Base-by-base conservation (phyloP, 495 filamentous ascomycete species). In the Podospora appendiculata region DNA sequence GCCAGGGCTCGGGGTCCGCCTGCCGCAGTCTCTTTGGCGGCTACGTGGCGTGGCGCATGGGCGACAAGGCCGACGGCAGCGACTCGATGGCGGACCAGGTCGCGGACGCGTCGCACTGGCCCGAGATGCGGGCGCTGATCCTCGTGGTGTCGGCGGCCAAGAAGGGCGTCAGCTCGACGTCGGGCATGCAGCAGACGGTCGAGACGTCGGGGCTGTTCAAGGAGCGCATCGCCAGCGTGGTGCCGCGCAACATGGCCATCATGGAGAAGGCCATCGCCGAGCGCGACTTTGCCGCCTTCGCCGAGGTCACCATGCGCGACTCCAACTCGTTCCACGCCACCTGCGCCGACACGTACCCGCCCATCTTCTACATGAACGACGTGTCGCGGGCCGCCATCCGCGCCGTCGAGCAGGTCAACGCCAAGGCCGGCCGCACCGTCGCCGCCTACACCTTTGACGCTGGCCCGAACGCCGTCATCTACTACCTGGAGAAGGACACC, bases 291-390 rank as follows among this genome's bases (percentile, higher is more conserved):
- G 81, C 80, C 52, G 70, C 72, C n/a, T 98, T 97, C 64, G 93
- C 84, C 5, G 80, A 85, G 67, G 79, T 96, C 35, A 95, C 94
- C 11, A 97, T 95, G 91, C 84, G 82, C 60, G 93, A 98, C 63
- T 91, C 87, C 62, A 99, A 99, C 69, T 84, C 80, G 49, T 99
- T 99, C 82, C 93, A 99, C 66, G 89, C 93, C 13, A 88, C 86
- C 33, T 96, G 93, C 64, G 73, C 92, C 53, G 93, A 99, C 72
- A 96, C 94, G 0, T 87, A 86, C 66, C 93, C 93, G 46, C 93
- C 93, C 12, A 97, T 99, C 57, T 95, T 95, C 73, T 99, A 99
- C 73, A 79, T 97, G 76, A 99, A 97, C 63, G 93, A 97, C 69
- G 84, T 92, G 16, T 87, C 81, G 14, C 74, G 87, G 13, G 89